Evolutionary conservation across 75 land plant species (phyloP), one percentile per base, ranked within the genome.

Genomic region (Isoetes taiwanensis): DNA sequence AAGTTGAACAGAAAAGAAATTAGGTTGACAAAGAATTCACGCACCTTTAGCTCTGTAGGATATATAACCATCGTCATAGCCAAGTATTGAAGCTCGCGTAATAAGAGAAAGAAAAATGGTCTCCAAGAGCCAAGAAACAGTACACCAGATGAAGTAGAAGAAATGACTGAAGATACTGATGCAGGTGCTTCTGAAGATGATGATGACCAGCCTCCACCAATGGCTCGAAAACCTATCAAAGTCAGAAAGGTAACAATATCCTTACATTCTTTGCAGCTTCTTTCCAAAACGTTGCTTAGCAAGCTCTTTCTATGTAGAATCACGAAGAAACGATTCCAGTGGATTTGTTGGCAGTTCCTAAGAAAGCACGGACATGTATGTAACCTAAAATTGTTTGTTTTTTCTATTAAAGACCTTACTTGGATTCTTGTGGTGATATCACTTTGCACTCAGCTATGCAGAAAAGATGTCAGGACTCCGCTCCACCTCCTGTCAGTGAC

Each of bases 361-460:
- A 67, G 19, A 73, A 69, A 34, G 74, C 74, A 5, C 74, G 73
- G 2, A 62, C 76, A 61, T 72, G 76, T 73, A 46, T 34, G 67
- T 54, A 0, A 4, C n/a, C n/a, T n/a, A n/a, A n/a, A n/a, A n/a
- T n/a, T n/a, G n/a, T n/a, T n/a, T n/a, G n/a, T n/a, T n/a, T n/a
- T n/a, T n/a, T n/a, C n/a, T n/a, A n/a, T n/a, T n/a, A n/a, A n/a
- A n/a, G n/a, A n/a, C n/a, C n/a, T n/a, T n/a, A n/a, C n/a, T n/a
- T n/a, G n/a, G n/a, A n/a, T n/a, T n/a, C n/a, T n/a, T n/a, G n/a
- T n/a, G n/a, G n/a, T n/a, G n/a, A n/a, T n/a, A n/a, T n/a, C n/a
- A n/a, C n/a, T n/a, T n/a, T n/a, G n/a, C n/a, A n/a, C n/a, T n/a
- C n/a, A n/a, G n/a, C n/a, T n/a, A n/a, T n/a, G n/a, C n/a, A n/a